Evolutionary conservation across 2,329 filamentous ascomycete species (phyloP).

Genomic region (Alternaria sp.): DNA sequence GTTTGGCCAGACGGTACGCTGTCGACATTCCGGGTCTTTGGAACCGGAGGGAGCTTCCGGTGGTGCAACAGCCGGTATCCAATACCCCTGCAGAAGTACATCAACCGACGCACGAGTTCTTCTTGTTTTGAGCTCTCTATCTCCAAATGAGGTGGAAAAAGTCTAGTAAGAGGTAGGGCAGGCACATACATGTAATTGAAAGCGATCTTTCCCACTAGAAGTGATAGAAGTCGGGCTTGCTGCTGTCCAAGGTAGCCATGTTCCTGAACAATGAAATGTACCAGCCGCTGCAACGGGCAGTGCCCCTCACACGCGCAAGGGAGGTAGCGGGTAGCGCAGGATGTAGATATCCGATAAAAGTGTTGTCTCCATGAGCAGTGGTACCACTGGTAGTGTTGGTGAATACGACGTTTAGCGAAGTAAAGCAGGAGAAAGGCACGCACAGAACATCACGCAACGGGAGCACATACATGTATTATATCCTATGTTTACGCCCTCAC

Average conservation of each 20-base stretch:
- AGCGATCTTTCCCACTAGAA: neutral
- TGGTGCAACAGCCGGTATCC: neutral
- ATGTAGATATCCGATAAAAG: neutral
- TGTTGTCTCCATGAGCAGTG: neutral
- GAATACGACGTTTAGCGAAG: neutral
- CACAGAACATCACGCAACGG: neutral
- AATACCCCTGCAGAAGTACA: neutral
- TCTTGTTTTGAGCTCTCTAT: neutral
- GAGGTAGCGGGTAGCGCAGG: neutral
- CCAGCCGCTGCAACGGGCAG: neutral
- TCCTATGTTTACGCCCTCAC: neutral
- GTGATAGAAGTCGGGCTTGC: neutral
- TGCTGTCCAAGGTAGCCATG: neutral
- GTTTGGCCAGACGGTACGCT: slow-evolving; percentile 27
- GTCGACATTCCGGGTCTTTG: slow-evolving; percentile 23
- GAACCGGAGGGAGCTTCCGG: slow-evolving; percentile 7
- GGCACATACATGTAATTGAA: neutral
- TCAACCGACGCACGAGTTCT: neutral
- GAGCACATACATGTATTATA: neutral
- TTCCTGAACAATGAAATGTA: neutral
- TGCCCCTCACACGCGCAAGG: neutral
- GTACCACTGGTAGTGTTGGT: neutral
- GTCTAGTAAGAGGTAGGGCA: neutral
- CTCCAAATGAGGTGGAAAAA: neutral
- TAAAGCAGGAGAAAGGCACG: neutral